Conservation (phyloP, 495 filamentous ascomycete species). For the Penicillium pancosmium region DNA sequence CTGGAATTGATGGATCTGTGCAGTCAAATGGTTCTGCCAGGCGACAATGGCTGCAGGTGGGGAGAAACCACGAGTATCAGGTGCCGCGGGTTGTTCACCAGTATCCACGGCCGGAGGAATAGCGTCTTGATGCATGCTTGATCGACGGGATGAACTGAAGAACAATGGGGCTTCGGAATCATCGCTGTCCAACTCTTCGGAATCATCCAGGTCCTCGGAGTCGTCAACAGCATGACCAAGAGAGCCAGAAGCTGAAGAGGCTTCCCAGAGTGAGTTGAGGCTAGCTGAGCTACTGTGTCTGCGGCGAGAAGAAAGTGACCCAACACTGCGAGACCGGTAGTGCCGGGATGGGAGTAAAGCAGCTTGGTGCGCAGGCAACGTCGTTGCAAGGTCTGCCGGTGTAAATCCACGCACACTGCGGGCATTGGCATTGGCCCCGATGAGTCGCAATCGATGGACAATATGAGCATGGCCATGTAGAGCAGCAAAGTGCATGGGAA, state of each 20-base stretch:
- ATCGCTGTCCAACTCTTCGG: conserved; percentile 39
- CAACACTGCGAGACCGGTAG: conserved; percentile 61
- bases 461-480: conserved; percentile 76
- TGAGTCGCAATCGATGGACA: conserved; percentile 70
- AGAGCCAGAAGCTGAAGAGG: conserved; percentile 45
- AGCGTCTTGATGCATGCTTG: conserved; percentile 46
- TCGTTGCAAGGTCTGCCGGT: conserved; percentile 70
- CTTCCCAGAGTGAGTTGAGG: conserved; percentile 63
- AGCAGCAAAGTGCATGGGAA: conserved; percentile 82
- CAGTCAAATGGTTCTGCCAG: conserved; percentile 74
- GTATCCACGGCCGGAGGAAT: conserved; percentile 21
- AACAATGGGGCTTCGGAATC: conserved; percentile 44
- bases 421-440: conserved; percentile 70
- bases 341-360: conserved; percentile 53
- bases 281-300: conserved; percentile 69
- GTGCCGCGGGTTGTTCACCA: conserved; percentile 31
- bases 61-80: conserved; percentile 44
- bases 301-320: conserved; percentile 56
- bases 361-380: conserved; percentile 60
- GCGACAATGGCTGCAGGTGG: conserved; percentile 68
- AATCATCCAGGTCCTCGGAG: conserved; percentile 42
- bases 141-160: conserved; percentile 47
- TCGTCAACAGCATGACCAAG: conserved; percentile 49
- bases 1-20: conserved; percentile 80
- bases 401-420: conserved; percentile 73